Evolutionary conservation across 2,329 filamentous ascomycete genomes (phyloP).

Genomic region (Phaeomoniella chlamydospora): DNA sequence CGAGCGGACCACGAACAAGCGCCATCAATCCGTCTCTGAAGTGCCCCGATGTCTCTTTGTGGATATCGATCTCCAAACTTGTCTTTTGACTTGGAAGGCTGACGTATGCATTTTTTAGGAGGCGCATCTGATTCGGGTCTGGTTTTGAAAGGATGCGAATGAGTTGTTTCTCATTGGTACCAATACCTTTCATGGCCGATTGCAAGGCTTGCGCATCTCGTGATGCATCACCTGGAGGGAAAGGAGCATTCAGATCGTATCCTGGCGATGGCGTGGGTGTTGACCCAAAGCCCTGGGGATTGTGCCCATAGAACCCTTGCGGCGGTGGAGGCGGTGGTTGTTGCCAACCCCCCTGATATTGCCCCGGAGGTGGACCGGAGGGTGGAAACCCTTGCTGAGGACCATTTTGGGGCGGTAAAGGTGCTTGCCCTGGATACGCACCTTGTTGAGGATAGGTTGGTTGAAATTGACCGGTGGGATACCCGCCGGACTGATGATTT

Average conservation of each 20-base stretch:
- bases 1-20: slow-evolving; percentile 63
- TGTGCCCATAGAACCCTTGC: slow-evolving; percentile 18
- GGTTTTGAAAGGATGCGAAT: slow-evolving; percentile 57
- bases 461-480: too few relatives aligned
- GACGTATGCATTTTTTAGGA: slow-evolving; percentile 53
- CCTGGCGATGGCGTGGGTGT: slow-evolving; percentile 56
- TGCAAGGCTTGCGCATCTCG: slow-evolving; percentile 58
- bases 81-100: slow-evolving; percentile 47
- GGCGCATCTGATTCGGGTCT: slow-evolving; percentile 63
- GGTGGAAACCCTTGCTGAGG: slow-evolving; percentile 7
- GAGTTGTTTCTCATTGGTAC: slow-evolving; percentile 69
- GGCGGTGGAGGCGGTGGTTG: slow-evolving; percentile 18
- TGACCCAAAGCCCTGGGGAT: slow-evolving; percentile 19
- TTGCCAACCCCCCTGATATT: slow-evolving; percentile 3
- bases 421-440: background rate
- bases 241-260: slow-evolving; percentile 53
- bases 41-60: slow-evolving; percentile 61
- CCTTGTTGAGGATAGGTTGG: too few relatives aligned
- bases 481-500: too few relatives aligned
- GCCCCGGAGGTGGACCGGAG: slow-evolving; percentile 2
- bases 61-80: slow-evolving; percentile 59
- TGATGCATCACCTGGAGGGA: slow-evolving; percentile 51
- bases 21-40: slow-evolving; percentile 63
- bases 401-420: slow-evolving; percentile 6
- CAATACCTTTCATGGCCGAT: slow-evolving; percentile 84